Conservation (phyloP, 2,329 filamentous ascomycete genomes). For the Trichothecium sympodiale region DNA sequence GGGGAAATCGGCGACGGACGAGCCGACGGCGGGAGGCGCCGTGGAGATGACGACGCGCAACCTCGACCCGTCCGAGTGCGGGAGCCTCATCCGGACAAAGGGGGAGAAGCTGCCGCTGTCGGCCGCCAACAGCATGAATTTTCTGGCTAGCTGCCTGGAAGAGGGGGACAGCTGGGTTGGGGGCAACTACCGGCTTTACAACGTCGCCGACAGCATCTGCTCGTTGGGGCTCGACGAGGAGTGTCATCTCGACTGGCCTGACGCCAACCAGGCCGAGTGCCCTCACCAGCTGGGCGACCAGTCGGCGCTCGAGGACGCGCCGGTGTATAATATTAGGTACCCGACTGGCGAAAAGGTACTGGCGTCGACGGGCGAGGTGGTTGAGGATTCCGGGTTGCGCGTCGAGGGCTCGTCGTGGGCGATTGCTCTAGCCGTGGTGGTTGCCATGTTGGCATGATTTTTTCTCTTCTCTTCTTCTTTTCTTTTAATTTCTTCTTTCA, state of each 20-base stretch:
- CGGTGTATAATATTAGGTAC: constrained; percentile 37
- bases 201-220: constrained; percentile 38
- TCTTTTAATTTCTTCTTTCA: no score
- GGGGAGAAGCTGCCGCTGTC: constrained; percentile 27
- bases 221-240: constrained; percentile 32
- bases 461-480: background rate
- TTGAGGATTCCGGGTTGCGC: background rate
- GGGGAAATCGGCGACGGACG: constrained; percentile 31
- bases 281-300: constrained; percentile 27
- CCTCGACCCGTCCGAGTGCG: constrained; percentile 33
- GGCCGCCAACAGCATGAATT: constrained; percentile 43
- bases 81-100: constrained; percentile 32
- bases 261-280: constrained; percentile 33
- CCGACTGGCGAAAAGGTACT: constrained; percentile 29
- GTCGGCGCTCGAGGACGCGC: constrained; percentile 19
- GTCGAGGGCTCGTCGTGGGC: background rate
- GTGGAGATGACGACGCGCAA: constrained; percentile 34
- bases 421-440: background rate
- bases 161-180: constrained; percentile 32
- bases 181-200: constrained; percentile 35
- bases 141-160: constrained; percentile 32
- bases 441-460: background rate
- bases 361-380: constrained; percentile 15
- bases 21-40: constrained; percentile 35
- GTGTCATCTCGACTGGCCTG: constrained; percentile 30